A percentile compares a stretch with the other conserved stretches of the same genome.
Evolutionary conservation across 2,329 filamentous ascomycete genomes (phyloP).

Genomic region (Monosporascus cannonballus): DNA sequence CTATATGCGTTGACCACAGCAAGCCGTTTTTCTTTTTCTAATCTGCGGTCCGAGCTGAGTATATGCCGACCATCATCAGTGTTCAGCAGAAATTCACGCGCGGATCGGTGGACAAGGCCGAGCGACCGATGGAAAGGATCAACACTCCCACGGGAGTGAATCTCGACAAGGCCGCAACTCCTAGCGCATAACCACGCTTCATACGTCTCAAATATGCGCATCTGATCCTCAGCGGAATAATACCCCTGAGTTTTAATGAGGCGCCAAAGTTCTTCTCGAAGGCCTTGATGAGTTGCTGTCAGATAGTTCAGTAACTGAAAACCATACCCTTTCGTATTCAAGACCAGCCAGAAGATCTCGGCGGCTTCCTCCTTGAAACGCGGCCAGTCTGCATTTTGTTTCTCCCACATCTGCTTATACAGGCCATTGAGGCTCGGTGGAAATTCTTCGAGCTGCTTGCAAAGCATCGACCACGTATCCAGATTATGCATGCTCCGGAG

Average conservation of each 20-base stretch:
- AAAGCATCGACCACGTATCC: slow-evolving; percentile 2
- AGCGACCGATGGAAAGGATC: neutral
- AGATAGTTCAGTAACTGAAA: neutral
- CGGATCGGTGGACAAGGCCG: slow-evolving; percentile 6
- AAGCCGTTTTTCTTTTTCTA: too few relatives aligned
- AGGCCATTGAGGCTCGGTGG: slow-evolving; percentile 4
- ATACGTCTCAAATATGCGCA: too few relatives aligned
- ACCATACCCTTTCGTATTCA: neutral
- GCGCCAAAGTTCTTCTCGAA: too few relatives aligned
- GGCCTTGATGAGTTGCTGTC: too few relatives aligned
- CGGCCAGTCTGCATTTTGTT: slow-evolving; percentile 3
- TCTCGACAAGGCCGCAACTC: slow-evolving; percentile 3
- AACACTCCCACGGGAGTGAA: fast-evolving
- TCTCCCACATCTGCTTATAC: slow-evolving; percentile 12
- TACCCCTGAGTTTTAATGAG: too few relatives aligned
- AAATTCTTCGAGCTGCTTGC: slow-evolving; percentile 1
- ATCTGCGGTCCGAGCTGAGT: too few relatives aligned
- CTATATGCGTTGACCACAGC: too few relatives aligned
- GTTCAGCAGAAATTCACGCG: slow-evolving; percentile 4
- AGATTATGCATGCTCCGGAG: slow-evolving; percentile 5
- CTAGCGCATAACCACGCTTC: slow-evolving; percentile 1
- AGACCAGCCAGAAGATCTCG: neutral
- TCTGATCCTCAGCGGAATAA: too few relatives aligned
- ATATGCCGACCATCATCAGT: slow-evolving; percentile 4
- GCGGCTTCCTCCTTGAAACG: slow-evolving; percentile 6